Evolutionary conservation across 345 rosid species (phyloP), one percentile per base, ranked within the genome.

Genomic region (Citrus mangshanensis): DNA sequence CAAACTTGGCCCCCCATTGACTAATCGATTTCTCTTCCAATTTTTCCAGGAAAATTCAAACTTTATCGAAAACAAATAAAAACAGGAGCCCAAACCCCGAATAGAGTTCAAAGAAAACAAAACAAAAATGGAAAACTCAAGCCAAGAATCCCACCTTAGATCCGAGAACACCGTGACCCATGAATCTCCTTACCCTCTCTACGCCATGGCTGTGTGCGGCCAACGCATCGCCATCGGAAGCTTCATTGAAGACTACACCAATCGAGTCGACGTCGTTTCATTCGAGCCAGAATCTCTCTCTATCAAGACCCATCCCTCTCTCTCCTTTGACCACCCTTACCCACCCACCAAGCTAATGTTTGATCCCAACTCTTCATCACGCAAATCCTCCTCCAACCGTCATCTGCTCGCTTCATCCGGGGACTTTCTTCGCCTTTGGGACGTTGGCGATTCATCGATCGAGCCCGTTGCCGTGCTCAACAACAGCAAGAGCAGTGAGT

Each of bases 311-410:
- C 82, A 81, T 13, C 95, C 90, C 0, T 27, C 81, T 62, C 86
- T 91, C 76, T 91, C 94, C 79, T 78, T 90, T 68, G 91, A 90
- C 5, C 97, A 93, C 77, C 94, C 97, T 1, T 93, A 90, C 77
- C 97, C 95, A 4, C 95, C 97, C 9, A 93, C 97, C 3, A 93
- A 93, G 79, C 87, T 91, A 58, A 93, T 93, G 94, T 93, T 93
- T 84, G 85, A 86, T 37, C 93, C 97, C 66, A 32, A 65, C 38
- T 65, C 78, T 6, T 75, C 88, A 38, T 79, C 90, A 9, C 83
- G 79, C 40, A 62, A 86, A 18, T 72, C 81, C 19, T 72, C 81
- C 58, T 54, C 58, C 19, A 19, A 54, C 19, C 58, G 22, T 27
- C 91, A 93, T 67, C 81, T 93, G 4, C 92, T 91, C n/a, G 94